These are phyloP conservation scores for Pseudofabraea citricarpa DNA, from an alignment of 2,329 filamentous ascomycete genomes.

Conservation along the genomic window DNA sequence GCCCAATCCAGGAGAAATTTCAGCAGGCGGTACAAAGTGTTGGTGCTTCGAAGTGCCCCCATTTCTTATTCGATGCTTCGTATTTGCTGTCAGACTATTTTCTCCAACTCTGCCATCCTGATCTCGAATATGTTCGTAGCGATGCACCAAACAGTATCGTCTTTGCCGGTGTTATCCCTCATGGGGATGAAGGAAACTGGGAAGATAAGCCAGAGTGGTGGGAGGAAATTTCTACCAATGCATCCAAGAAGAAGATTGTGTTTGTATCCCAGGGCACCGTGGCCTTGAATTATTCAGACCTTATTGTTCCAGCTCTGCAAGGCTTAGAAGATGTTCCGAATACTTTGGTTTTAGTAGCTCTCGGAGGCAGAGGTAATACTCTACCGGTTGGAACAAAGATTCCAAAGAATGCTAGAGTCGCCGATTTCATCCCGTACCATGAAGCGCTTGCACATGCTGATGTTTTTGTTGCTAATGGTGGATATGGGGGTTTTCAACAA, in stretches of 20 bases:
- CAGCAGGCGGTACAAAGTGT: slow-evolving; percentile 25
- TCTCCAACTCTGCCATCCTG: slow-evolving; percentile 29
- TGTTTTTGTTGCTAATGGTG: slow-evolving; percentile 32
- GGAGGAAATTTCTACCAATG: slow-evolving; percentile 32
- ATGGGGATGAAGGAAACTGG: slow-evolving; percentile 20
- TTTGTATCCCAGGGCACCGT: slow-evolving; percentile 32
- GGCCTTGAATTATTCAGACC: slow-evolving; percentile 21
- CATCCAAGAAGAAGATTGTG: slow-evolving; percentile 29
- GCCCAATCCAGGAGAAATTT: not conserved
- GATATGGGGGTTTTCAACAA: slow-evolving; percentile 32
- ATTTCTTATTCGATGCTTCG: slow-evolving; percentile 17
- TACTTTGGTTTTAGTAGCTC: slow-evolving; percentile 28
- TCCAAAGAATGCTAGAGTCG: slow-evolving; percentile 28
- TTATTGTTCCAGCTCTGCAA: slow-evolving; percentile 30
- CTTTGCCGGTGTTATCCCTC: slow-evolving; percentile 37
- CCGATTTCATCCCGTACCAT: slow-evolving; percentile 33
- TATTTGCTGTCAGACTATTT: slow-evolving; percentile 19
- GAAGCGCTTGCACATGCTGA: slow-evolving; percentile 28
- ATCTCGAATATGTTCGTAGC: slow-evolving; percentile 28
- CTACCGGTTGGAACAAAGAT: slow-evolving; percentile 21
- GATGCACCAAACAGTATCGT: slow-evolving; percentile 32
- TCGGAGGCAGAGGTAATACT: slow-evolving; percentile 12
- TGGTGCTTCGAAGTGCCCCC: slow-evolving; percentile 17
- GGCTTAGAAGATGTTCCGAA: slow-evolving; percentile 26
- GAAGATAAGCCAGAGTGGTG: slow-evolving; percentile 39